Evolutionary conservation across 192 early-diverging fungal species (phyloP).

Genomic region (Mortierella alpina): DNA sequence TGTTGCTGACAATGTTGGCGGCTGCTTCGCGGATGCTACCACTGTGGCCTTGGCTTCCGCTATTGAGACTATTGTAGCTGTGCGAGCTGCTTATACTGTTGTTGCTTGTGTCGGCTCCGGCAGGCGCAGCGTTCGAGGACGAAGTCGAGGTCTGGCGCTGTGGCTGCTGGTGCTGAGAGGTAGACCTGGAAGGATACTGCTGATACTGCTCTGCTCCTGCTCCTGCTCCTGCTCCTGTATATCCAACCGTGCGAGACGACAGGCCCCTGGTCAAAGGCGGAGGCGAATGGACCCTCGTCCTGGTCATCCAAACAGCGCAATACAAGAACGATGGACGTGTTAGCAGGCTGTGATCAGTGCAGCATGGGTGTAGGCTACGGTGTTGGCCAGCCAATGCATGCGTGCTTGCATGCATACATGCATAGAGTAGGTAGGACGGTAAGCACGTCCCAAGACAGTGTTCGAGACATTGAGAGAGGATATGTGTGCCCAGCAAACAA

Average conservation of each 20-base stretch:
- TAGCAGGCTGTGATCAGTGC: neutral
- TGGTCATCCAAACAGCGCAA: neutral
- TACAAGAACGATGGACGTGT: neutral
- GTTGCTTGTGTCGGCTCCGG: constrained; percentile 36
- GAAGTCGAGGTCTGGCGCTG: neutral
- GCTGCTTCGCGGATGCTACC: constrained; percentile 7
- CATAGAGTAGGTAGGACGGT: no score
- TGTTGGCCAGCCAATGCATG: neutral
- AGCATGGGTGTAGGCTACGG: neutral
- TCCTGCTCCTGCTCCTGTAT: neutral
- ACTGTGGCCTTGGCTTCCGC: constrained; percentile 17
- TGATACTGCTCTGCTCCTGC: neutral
- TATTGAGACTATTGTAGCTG: constrained; percentile 21
- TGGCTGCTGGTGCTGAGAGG: neutral
- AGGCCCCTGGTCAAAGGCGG: constrained; percentile 14
- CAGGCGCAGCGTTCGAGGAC: neutral
- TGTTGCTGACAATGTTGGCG: constrained; percentile 42
- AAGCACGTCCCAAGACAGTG: neutral
- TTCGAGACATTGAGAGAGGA: neutral
- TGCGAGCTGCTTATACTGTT: constrained; percentile 28
- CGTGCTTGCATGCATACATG: no score
- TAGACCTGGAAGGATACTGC: neutral
- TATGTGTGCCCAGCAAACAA: no score
- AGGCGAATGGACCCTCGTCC: constrained; percentile 23
- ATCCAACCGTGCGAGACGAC: constrained; percentile 20